Conservation (phyloP, 2,329 filamentous ascomycete genomes). For the Neofusicoccum sp. region DNA sequence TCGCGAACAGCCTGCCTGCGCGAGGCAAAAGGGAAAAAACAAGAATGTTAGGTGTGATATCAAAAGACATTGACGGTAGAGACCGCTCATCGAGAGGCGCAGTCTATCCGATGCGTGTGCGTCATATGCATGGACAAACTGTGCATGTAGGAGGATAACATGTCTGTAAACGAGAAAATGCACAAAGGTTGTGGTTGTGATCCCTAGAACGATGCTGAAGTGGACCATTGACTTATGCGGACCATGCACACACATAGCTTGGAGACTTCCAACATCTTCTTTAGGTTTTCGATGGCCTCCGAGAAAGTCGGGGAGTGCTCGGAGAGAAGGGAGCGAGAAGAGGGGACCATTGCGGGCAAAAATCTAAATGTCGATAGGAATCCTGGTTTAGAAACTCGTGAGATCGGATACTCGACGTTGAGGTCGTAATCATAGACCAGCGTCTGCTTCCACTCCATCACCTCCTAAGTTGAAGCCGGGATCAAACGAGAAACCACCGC, state of each 20-base stretch:
- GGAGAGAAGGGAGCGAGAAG: constrained; percentile 6
- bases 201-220: background rate
- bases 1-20: constrained; percentile 7
- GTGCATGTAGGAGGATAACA: constrained; percentile 9
- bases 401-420: constrained; percentile 5
- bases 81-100: constrained; percentile 2
- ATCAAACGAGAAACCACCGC: constrained; percentile 6
- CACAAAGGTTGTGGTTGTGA: constrained; percentile 5
- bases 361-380: constrained; percentile 12
- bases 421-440: constrained; percentile 3
- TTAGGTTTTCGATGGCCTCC: background rate
- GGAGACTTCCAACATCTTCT: background rate
- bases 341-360: constrained; percentile 8
- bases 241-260: background rate
- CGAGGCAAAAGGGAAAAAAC: constrained; percentile 5
- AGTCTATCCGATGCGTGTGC: constrained; percentile 2
- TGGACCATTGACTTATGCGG: background rate
- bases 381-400: constrained; percentile 5
- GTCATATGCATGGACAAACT: background rate
- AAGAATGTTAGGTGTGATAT: constrained; percentile 13
- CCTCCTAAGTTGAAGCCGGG: background rate
- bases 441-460: constrained; percentile 14
- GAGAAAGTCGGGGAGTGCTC: background rate
- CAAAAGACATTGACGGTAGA: background rate
- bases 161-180: constrained; percentile 13